Evolutionary conservation across 805 yeast genomes (phyloP), one percentile per base, ranked within the genome.

Genomic region (Metschnikowia aberdeeniae): DNA sequence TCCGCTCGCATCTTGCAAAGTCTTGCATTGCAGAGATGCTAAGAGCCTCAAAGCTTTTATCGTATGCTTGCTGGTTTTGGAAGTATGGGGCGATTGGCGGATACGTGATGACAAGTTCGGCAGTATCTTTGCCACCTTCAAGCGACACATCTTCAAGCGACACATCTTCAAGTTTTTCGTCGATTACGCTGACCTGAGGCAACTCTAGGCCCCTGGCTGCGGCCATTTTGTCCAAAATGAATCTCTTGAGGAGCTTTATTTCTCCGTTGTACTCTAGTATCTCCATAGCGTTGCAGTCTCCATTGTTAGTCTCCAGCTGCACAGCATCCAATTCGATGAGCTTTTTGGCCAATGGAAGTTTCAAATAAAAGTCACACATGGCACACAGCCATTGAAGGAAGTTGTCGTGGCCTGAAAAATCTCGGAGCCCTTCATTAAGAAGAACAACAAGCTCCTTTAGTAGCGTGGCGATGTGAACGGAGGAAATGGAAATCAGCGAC

Each of bases 21-120:
- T 77, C 77, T 13, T 67, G 65, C 13, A 82, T 77, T 0, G 83
- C 77, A 0, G 68, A 62, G 44, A 78, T 79, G 0, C 96, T 86
- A 13, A 80, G 60, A 1, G 60, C 57, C 34, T 82, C 62, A 53
- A 80, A 85, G 6, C 47, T 42, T 10, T 46, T 48, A 31, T 54
- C 58, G 44, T 55, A 70, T 1, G 59, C 33, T 2, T 44, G 42
- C 36, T 60, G 59, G 34, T 45, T 36, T 14, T 36, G 34, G 10
- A 63, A 47, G 5, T 47, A 42, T 4, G 35, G 28, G n/a, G 38
- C 26, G 4, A 64, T 41, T 1, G 58, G 57, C 10, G 42, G 38
- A 34, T 58, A 57, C 3, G 57, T 33, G 3, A 59, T 30, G n/a
- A 35, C 13, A 28, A 40, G 14, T 6, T 39, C 28, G 13, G 13